Evolutionary conservation across 75 land plant genomes (phyloP), one percentile per base, ranked within the genome.

Genomic region (Azolla pinnata): DNA sequence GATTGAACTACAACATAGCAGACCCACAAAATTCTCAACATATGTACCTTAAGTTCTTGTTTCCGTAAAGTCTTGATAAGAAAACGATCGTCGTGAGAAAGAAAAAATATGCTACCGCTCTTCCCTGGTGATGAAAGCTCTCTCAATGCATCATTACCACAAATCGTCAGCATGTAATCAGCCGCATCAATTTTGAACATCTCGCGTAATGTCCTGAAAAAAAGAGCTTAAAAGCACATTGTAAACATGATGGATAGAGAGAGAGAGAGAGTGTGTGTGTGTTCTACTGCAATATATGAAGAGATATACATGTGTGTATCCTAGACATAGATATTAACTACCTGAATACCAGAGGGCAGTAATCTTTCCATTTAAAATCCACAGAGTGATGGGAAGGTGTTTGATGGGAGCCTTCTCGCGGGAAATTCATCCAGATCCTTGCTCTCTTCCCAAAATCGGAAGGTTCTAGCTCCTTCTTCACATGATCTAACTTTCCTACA

Each of bases 171-270:
- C 98, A 93, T 93, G 54, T 93, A 93, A 50, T 93, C 98, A 44
- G 96, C 98, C 29, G 96, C 87, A 81, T 93, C 96, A 67, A 93
- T 93, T 66, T 88, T 88, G 74, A 93, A 93, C 89, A 93, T 78
- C 67, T 93, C 96, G 61, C 98, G 75, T 62, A 93, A 65, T 49
- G 83, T 80, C 75, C 98, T 93, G 69, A 29, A 66, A n/a, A n/a
- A n/a, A n/a, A n/a, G n/a, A n/a, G n/a, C n/a, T n/a, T n/a, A n/a
- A n/a, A n/a, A n/a, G n/a, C n/a, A n/a, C n/a, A n/a, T n/a, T n/a
- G n/a, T n/a, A n/a, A n/a, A n/a, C n/a, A n/a, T n/a, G n/a, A n/a
- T n/a, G n/a, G n/a, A n/a, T n/a, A n/a, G n/a, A n/a, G n/a, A n/a
- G n/a, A n/a, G n/a, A n/a, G n/a, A n/a, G n/a, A n/a, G n/a, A n/a